phyloP scores from a whole-genome alignment of 164 flowering plant species.

The Pachysandra terminalis region DNA sequence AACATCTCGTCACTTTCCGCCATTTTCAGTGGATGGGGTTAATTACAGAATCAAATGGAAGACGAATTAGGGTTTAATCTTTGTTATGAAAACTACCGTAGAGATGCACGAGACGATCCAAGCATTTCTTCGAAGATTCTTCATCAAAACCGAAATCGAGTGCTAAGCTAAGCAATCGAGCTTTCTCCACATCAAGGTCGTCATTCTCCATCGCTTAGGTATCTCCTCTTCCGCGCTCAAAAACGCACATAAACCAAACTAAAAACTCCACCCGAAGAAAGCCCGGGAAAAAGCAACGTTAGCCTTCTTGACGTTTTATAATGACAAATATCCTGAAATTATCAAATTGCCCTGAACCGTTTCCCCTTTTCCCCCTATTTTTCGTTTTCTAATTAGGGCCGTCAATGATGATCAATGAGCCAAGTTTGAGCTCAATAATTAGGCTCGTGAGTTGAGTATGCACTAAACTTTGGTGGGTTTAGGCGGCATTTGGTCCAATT shows the following conservation, averaged over 20 bases:
- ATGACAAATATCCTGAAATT: too few species aligned
- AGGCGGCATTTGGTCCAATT: too few species aligned
- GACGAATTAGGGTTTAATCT: conserved; percentile 11
- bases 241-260: background rate
- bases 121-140: conserved; percentile 48
- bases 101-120: conserved; percentile 68
- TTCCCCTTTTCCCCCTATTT: too few species aligned
- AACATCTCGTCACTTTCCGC: background rate
- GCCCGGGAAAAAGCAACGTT: background rate
- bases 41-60: background rate
- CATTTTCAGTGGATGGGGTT: too few species aligned
- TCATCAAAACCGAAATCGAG: conserved; percentile 76
- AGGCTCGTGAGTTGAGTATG: too few species aligned
- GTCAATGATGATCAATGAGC: too few species aligned
- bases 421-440: too few species aligned
- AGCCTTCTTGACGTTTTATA: too few species aligned
- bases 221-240: background rate
- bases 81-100: conserved; percentile 46
- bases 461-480: too few species aligned
- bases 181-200: conserved; percentile 64
- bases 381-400: too few species aligned
- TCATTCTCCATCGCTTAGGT: conserved; percentile 19
- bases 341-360: too few species aligned
- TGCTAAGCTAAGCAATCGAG: conserved; percentile 74
- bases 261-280: background rate